Evolutionary conservation across 805 yeast species (phyloP).

Genomic region (Wickerhamomyces ciferrii): DNA sequence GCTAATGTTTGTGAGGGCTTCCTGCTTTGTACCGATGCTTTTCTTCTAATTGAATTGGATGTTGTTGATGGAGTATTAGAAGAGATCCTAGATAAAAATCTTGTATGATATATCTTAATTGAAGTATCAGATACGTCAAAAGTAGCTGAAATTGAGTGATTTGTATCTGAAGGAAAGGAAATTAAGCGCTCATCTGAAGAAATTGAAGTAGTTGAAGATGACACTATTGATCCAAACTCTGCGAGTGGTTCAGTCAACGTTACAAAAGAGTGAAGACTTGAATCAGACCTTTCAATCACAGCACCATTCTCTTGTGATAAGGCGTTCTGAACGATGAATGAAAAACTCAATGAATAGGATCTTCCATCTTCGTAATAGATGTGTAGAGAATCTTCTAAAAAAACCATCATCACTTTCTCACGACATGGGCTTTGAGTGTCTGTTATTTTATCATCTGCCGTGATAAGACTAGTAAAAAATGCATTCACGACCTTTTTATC

Average conservation of each 20-base stretch:
- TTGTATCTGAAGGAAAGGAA: constrained; percentile 41
- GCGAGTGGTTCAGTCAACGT: constrained; percentile 71
- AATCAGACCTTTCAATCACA: constrained; percentile 46
- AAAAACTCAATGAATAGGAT: constrained; percentile 56
- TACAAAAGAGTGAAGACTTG: constrained; percentile 33
- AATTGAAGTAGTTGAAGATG: constrained; percentile 65
- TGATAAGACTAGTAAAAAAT: constrained; percentile 50
- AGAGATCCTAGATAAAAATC: constrained; percentile 29
- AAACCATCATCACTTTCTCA: constrained; percentile 48
- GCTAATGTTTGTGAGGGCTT: constrained; percentile 6
- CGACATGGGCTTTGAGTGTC: background rate
- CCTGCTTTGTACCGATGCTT: constrained; percentile 17
- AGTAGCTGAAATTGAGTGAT: constrained; percentile 49
- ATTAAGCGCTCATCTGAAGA: constrained; percentile 52
- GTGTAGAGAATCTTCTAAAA: constrained; percentile 54
- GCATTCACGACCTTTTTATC: constrained; percentile 52
- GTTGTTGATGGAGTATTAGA: background rate
- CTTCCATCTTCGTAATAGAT: constrained; percentile 60
- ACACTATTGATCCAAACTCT: constrained; percentile 66
- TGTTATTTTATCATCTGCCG: constrained; percentile 10
- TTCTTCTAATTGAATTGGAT: constrained; percentile 8
- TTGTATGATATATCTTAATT: constrained; percentile 51
- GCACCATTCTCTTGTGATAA: constrained; percentile 66
- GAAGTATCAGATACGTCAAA: constrained; percentile 39
- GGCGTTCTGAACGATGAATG: constrained; percentile 58